Conservation (phyloP, 1,284 basidiomycete genomes). For the Megacollybia platyphylla region DNA sequence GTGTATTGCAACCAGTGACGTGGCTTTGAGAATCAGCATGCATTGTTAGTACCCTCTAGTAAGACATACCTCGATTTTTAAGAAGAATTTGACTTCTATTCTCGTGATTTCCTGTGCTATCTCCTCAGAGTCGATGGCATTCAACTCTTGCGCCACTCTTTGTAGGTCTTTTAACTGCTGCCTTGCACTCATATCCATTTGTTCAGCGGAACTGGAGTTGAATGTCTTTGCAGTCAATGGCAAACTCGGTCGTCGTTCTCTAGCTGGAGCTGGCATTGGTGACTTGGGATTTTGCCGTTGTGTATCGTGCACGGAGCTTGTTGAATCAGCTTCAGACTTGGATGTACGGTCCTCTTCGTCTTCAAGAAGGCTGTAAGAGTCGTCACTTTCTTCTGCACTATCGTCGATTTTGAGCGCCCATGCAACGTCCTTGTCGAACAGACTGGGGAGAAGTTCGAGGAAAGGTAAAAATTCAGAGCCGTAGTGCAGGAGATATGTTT, state of each 20-base stretch:
- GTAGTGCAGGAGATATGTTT: conserved; percentile 70
- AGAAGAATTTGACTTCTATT: conserved; percentile 46
- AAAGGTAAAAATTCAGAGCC: conserved; percentile 71
- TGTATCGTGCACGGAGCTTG: conserved; percentile 1
- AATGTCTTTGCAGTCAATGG: conserved; percentile 34
- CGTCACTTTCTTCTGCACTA: conserved; percentile 47
- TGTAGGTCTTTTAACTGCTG: conserved; percentile 52
- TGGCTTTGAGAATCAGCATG: conserved; percentile 29
- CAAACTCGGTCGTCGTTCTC: conserved; percentile 56
- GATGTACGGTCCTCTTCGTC: conserved; percentile 35
- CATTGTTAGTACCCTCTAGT: not conserved
- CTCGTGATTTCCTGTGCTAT: conserved; percentile 73
- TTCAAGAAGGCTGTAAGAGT: conserved; percentile 35
- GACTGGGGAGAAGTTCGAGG: conserved; percentile 45
- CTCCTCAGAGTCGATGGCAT: conserved; percentile 39
- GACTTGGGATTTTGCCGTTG: conserved; percentile 11
- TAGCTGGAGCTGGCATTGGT: conserved; percentile 12
- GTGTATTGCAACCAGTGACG: conserved; percentile 72
- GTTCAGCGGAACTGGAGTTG: conserved; percentile 13
- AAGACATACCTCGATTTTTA: conserved; percentile 50
- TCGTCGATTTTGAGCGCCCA: conserved; percentile 61
- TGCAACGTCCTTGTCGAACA: conserved; percentile 49
- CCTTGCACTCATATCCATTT: conserved; percentile 23
- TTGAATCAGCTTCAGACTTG: conserved; percentile 10
- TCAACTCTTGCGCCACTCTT: conserved; percentile 40